Base-by-base conservation (phyloP, 257 asterid species). In the Capsicum pubescens region DNA sequence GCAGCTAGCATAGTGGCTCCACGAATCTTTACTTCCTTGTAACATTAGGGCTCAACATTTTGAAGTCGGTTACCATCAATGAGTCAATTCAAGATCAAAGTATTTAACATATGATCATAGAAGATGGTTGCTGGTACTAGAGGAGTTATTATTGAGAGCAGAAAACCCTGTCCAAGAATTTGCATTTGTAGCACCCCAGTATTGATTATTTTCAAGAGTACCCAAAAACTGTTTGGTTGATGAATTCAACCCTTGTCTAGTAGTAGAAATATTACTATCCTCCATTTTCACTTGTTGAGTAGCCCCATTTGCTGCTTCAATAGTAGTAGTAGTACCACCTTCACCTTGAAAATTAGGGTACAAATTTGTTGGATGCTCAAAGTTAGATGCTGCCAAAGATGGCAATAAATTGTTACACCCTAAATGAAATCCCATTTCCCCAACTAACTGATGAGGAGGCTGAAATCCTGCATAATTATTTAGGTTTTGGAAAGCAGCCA, bases 401-500 rank as follows among this genome's bases (percentile, higher is more conserved):
- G 83, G 80, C 54, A 86, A 83, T 68, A 89, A 86, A 35, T 83
- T 66, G 19, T 50, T 66, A 9, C 77, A 84, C 58, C 72, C 91
- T 16, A 85, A 44, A 12, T 84, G 88, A 36, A 86, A 89, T 9
- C 87, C 87, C 86, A 89, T 83, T 35, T 86, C 84, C 15, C 84
- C 80, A 69, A 77, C 55, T 71, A 84, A 57, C 42, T 84, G 69
- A 36, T 83, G 85, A 12, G 89, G 54, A 46, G 84, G 36, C 3
- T 83, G 88, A 44, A 81, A 83, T 6, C 84, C 88, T 3, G 86
- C 89, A 60, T 72, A 89, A 32, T 86, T 87, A 82, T 63, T 83
- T 32, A 86, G 81, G 83, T 85, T 83, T 13, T 86, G 90, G 63
- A 87, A 77, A 86, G 90, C 85, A 69, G 87, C 89, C 89, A 86